Base-by-base conservation (phyloP, 106 monocot genomes). In the Dioscorea dumetorum region DNA sequence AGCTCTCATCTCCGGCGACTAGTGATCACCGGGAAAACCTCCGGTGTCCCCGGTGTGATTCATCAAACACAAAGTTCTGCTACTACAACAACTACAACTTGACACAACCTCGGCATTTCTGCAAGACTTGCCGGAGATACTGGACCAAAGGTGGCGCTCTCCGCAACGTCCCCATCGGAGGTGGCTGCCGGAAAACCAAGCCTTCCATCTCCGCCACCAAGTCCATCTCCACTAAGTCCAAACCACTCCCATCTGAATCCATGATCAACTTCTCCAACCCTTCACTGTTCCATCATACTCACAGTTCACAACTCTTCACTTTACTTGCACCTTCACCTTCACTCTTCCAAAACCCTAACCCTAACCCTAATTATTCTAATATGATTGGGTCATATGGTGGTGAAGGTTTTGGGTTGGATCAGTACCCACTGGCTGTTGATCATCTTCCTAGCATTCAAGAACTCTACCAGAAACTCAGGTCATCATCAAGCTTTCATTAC, bases 31-130 rank as follows among this genome's bases (percentile, higher is more conserved):
- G 41, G 41, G 41, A 41, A 41, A 41, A 41, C 21, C 58, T 67
- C 10, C 57, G 23, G 64, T 81, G 81, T 67, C 81, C 81, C 28
- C 33, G 81, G 13, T 81, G 81, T 62, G 70, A 76, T 56, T 81
- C 81, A 20, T 57, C 76, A 53, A 81, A 72, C 67, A 81, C 81
- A 53, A 81, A 81, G 72, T 63, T 64, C 67, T 67, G 67, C 22
- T 67, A 67, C 67, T 67, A 67, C 67, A 67, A 67, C 67, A 67
- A 67, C 50, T 67, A 67, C 67, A 67, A 67, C 51, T 52, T 67
- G 24, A 67, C 67, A 3, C 67, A 67, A 22, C 67, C 67, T 4
- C 49, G 67, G 19, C 67, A 67, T 51, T 67, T 67, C 67, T 67
- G 64, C 64, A 64, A 64, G 64, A 64, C 64, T 7, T 64, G 64